Conservation (phyloP, 305 asterid species). For the Fraxinus xanthoxyloides region DNA sequence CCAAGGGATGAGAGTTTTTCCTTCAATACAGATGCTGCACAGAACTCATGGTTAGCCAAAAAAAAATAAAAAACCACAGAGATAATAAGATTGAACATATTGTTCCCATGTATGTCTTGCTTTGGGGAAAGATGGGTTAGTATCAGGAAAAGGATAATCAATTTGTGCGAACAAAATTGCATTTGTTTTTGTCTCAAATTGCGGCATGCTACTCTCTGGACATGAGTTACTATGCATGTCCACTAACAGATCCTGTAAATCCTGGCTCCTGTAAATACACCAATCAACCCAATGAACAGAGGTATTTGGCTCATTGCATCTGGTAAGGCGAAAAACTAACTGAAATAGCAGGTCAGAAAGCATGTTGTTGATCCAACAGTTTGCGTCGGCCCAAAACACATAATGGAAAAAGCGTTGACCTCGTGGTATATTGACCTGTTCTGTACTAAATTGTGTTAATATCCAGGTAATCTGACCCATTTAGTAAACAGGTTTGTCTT, state of each 20-base stretch:
- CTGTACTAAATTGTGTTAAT: background rate
- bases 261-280: background rate
- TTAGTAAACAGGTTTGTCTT: background rate
- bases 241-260: background rate
- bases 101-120: background rate
- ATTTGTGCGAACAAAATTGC: background rate
- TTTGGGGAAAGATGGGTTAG: background rate
- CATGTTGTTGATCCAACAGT: background rate
- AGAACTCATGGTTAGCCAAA: slow-evolving; percentile 30
- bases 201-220: background rate
- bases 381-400: background rate
- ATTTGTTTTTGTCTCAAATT: background rate
- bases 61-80: slow-evolving; percentile 1
- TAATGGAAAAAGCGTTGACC: background rate
- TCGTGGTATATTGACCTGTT: background rate
- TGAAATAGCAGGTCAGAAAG: slow-evolving; percentile 5
- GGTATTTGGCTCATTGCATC: background rate
- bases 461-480: background rate
- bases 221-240: background rate
- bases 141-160: background rate
- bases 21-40: slow-evolving; percentile 88
- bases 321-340: background rate
- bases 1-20: slow-evolving; percentile 97
- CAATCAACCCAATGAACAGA: background rate
- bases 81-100: background rate